Conservation (phyloP, 2,329 filamentous ascomycete species). For the Xylaria sp. region DNA sequence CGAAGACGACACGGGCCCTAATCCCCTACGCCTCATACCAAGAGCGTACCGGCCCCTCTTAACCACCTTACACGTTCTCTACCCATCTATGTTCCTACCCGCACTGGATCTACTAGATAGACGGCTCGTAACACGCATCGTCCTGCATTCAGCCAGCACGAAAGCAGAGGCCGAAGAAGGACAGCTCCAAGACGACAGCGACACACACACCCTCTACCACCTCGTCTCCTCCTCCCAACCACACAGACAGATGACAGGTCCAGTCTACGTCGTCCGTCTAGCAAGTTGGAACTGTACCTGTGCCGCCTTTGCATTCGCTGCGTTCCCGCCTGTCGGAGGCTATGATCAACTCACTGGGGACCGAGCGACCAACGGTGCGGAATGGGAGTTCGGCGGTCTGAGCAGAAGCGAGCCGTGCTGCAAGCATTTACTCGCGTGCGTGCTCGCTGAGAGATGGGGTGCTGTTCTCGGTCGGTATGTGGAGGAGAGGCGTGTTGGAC, state of each 20-base stretch:
- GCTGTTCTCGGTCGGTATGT: constrained; percentile 52
- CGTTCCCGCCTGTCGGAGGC: constrained; percentile 46
- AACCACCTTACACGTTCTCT: constrained; percentile 79
- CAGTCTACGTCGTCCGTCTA: constrained; percentile 65
- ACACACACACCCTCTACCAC: constrained; percentile 41
- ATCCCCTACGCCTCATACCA: constrained; percentile 36
- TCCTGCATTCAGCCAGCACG: constrained; percentile 21
- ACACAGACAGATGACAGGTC: constrained; percentile 27
- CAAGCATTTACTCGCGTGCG: constrained; percentile 84
- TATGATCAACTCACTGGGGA: constrained; percentile 4
- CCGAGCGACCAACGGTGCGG: background rate
- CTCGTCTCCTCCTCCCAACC: constrained; percentile 57
- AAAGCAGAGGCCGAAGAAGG: background rate
- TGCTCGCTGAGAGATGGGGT: constrained; percentile 63
- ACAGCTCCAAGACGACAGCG: background rate
- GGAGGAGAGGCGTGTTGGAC: constrained; percentile 48
- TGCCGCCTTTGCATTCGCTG: constrained; percentile 71
- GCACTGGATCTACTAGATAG: constrained; percentile 85
- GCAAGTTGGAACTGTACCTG: constrained; percentile 84
- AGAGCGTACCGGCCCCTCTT: constrained; percentile 50
- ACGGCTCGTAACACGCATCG: constrained; percentile 57
- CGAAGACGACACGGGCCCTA: constrained; percentile 20
- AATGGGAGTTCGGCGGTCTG: constrained; percentile 32
- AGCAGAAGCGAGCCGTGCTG: constrained; percentile 55
- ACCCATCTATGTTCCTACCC: constrained; percentile 73